These are phyloP conservation scores for Salisapilia sapeloensis DNA, from an alignment of 352 stramenopile species.

Conservation along the genomic window DNA sequence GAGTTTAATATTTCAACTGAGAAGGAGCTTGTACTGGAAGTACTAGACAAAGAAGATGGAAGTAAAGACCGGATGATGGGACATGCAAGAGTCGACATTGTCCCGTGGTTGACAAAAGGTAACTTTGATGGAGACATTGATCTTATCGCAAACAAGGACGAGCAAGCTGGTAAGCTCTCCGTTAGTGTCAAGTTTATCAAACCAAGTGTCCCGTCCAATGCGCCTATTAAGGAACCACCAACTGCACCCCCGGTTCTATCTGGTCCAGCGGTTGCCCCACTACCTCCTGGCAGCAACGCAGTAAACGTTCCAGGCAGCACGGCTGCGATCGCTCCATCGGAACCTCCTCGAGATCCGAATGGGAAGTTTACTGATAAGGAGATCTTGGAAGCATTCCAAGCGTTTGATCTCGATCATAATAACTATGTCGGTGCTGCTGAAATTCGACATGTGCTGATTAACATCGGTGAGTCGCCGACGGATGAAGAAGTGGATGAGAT, in stretches of 20 bases:
- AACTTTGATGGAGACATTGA: slow-evolving; percentile 86
- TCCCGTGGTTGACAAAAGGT: slow-evolving; percentile 86
- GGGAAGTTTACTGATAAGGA: slow-evolving; percentile 94
- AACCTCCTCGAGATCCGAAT: slow-evolving; percentile 80
- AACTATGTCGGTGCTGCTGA: slow-evolving; percentile 90
- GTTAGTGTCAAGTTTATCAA: slow-evolving; percentile 80
- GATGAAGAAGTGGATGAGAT: slow-evolving; percentile 95
- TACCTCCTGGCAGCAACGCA: slow-evolving; percentile 34
- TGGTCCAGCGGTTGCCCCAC: slow-evolving; percentile 32
- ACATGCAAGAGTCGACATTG: slow-evolving; percentile 78
- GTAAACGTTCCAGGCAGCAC: slow-evolving; percentile 24
- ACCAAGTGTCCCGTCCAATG: slow-evolving; percentile 16
- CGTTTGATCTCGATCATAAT: slow-evolving; percentile 93
- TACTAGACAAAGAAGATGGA: slow-evolving; percentile 83
- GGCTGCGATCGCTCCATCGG: slow-evolving; percentile 32
- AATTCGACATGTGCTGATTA: slow-evolving; percentile 90
- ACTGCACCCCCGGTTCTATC: slow-evolving; percentile 46
- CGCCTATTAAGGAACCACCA: slow-evolving; percentile 23
- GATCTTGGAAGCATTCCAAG: slow-evolving; percentile 87
- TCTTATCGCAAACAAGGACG: slow-evolving; percentile 63
- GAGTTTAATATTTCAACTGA: slow-evolving; percentile 92
- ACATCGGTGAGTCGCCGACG: slow-evolving; percentile 88
- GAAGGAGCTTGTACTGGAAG: slow-evolving; percentile 85
- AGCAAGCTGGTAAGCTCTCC: slow-evolving; percentile 72
- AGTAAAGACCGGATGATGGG: slow-evolving; percentile 90